Conservation (phyloP, 495 filamentous ascomycete species). For the Aspergillus panamensis region DNA sequence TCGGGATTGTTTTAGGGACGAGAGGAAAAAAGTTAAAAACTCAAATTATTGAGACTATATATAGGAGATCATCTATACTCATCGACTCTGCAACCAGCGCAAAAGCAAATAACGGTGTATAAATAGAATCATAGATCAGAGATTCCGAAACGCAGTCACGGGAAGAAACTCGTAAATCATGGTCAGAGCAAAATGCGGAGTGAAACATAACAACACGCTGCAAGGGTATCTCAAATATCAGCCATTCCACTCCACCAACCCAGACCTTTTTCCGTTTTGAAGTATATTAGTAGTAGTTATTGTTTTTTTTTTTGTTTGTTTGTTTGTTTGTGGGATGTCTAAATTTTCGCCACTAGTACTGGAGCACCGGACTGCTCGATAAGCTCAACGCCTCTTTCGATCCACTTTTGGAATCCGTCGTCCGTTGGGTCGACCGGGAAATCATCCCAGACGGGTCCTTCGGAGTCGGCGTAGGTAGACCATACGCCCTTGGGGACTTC, state of each 20-base stretch:
- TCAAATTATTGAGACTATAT: not conserved
- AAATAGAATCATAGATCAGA: not conserved
- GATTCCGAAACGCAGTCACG: not conserved
- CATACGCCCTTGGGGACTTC: constrained; percentile 44
- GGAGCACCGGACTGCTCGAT: constrained; percentile 47
- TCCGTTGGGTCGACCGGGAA: constrained; percentile 44
- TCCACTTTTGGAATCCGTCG: constrained; percentile 43
- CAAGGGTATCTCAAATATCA: constrained; percentile 40
- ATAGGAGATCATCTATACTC: constrained; percentile 5
- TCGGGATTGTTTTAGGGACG: no score
- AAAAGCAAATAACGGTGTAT: not conserved
- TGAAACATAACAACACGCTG: constrained; percentile 19
- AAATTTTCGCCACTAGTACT: constrained; percentile 31
- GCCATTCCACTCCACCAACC: constrained; percentile 21
- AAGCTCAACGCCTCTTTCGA: constrained; percentile 39
- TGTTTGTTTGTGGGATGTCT: no score
- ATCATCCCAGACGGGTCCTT: constrained; percentile 44
- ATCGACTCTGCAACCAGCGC: constrained; percentile 16
- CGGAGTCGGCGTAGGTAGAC: constrained; percentile 45
- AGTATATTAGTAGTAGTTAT: not conserved
- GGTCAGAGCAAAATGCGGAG: constrained; percentile 1
- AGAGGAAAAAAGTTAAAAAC: not conserved
- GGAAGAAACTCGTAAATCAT: constrained; percentile 17
- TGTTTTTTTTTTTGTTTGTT: not conserved
- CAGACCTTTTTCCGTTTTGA: not conserved